Evolutionary conservation across 2,329 filamentous ascomycete genomes (phyloP), one percentile per base, ranked within the genome.

Genomic region (Phyllosticta capitalensis): DNA sequence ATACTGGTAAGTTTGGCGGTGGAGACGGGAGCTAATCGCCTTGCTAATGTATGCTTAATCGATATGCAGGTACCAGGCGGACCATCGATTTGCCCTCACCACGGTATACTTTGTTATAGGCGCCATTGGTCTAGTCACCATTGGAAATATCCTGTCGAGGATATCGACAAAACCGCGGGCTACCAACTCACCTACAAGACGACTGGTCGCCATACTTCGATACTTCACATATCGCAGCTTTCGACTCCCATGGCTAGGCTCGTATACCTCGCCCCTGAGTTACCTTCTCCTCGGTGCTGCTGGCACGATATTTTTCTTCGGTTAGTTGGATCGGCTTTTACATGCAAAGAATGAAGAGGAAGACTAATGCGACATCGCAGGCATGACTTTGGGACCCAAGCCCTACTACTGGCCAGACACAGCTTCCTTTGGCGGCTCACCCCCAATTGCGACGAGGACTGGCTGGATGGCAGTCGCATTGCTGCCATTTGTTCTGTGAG

Each of bases 401-500:
- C 62, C 63, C 0, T 63, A 63, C 33, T 64, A 64, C 49, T 63
- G 63, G 58, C 58, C 53, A 1, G 62, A 61, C 49, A 61, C 52
- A 10, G 24, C 56, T 12, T 61, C 54, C 0, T 63, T 48, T 52
- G 62, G 62, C 14, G 48, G 63, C 9, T 69, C 67, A 10, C 68
- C 67, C n/a, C 69, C 69, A 20, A 55, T 71, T 4, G 69, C 64
- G 5, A 70, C 66, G 0, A 59, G 69, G 50, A 64, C 66, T 1
- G 68, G 68, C 6, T 70, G 67, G 67, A 61, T 70, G 64, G 64
- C 67, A 12, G 55, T 70, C n/a, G 69, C 61, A 3, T 66, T 66
- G 22, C 65, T 69, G 61, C 67, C 68, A 9, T 68, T 69, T 53
- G 59, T 69, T 12, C 65, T 71, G 64, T 68, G 54, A 12, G 64